Base-by-base conservation (phyloP, 2,329 filamentous ascomycete genomes). In the Pseudocercospora fijiensis region DNA sequence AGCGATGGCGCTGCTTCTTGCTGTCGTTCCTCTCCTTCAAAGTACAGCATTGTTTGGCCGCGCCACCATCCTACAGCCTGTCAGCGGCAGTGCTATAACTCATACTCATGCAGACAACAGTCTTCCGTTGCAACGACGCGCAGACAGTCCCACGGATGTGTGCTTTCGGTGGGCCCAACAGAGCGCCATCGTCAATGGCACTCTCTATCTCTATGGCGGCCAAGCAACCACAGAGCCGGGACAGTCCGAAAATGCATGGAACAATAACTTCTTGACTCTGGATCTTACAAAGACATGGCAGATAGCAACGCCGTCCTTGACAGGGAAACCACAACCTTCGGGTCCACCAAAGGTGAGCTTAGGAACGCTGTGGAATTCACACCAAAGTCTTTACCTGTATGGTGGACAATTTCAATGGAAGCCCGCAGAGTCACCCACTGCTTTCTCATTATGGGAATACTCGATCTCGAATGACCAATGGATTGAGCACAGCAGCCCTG, bases 321-420 rank as follows among this genome's bases (percentile, higher is more conserved):
- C 79, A 0, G 88, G 87, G 2, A 81, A 91, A 10, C 79, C 87
- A 20, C 82, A 83, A 65, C 88, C 89, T 0, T 85, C 84, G 9
- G 90, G 89, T 0, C 89, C 89, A 1, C 90, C 90, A 1, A 83
- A 87, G 3, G 85, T 93, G 11, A 85, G 89, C 0, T 84, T 90
- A 51, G 90, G 90, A n/a, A 89, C 88, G 67, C 81, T 93, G 1
- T 93, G 90, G 90, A 86, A 88, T 71, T 89, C 90, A 52, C 86
- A 86, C 71, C 81, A 87, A 60, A 86, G 85, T 11, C 79, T 93
- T 0, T 92, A 84, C 72, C 82, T 92, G 3, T 93, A 92, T 69
- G 90, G 90, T 18, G 90, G 90, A 18, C 82, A 91, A 69, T 91
- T 88, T 70, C 88, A 88, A 0, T 88, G 90, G 68, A 82, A 80